phyloP scores from a whole-genome alignment of 176 grass and related monocot genomes.

The Aegilops speltoides region DNA sequence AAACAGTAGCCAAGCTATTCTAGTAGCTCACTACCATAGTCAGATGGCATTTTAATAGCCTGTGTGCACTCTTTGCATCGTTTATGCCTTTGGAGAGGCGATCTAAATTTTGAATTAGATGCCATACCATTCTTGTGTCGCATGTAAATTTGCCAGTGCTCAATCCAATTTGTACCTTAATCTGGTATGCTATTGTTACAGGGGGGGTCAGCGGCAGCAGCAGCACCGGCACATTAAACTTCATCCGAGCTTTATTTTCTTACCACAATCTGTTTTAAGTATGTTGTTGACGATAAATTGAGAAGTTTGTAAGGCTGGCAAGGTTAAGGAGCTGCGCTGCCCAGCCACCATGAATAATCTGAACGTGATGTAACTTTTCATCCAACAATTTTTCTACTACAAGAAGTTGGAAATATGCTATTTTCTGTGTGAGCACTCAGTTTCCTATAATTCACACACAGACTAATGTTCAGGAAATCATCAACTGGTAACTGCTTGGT shows the following conservation, averaged over 20 bases:
- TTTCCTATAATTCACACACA: background rate
- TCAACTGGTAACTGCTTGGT: background rate
- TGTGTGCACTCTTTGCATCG: background rate
- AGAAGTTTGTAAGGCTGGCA: slow-evolving; percentile 29
- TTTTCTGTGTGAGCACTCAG: background rate
- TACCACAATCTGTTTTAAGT: background rate
- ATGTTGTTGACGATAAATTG: slow-evolving; percentile 24
- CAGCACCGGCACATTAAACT: background rate
- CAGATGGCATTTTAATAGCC: background rate
- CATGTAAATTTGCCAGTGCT: background rate
- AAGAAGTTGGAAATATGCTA: background rate
- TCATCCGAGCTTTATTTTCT: background rate
- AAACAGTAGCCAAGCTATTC: background rate
- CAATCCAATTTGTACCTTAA: background rate
- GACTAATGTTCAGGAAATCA: background rate
- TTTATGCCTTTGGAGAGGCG: background rate
- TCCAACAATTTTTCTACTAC: background rate
- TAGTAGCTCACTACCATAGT: background rate
- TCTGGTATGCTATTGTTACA: slow-evolving; percentile 13
- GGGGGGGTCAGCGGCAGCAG: background rate
- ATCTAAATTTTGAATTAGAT: background rate
- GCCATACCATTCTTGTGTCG: background rate
- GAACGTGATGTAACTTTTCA: slow-evolving; percentile 22
- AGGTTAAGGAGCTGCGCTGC: slow-evolving; percentile 10
- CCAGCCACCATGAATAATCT: slow-evolving; percentile 35